Evolutionary conservation across 1,284 basidiomycete species (phyloP), one percentile per base, ranked within the genome.

Genomic region (Papiliotrema flavescens): DNA sequence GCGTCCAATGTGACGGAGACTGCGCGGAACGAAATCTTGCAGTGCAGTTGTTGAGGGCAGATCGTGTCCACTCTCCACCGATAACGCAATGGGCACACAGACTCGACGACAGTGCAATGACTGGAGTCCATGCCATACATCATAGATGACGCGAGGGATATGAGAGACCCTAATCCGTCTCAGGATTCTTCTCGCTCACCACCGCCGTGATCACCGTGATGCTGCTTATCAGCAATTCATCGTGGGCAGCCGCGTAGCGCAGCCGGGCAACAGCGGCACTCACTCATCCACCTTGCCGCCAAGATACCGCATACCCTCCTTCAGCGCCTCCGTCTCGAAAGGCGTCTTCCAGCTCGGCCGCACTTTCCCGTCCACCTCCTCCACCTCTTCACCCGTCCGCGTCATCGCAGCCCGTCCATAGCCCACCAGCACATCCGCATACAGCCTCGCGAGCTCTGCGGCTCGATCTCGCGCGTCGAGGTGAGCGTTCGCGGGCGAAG

Each of bases 201-300:
- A 73, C 68, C 24, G 67, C 71, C 7, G 70, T 69, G 39, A 75
- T 53, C 41, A 76, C 73, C 11, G 71, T 72, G 37, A 76, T 71
- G 52, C 73, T 75, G 42, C 11, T 19, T 13, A 39, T 52, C 50
- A 51, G 41, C 49, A 41, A 36, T 13, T 22, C 28, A 32, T 32
- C 5, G 20, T 14, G n/a, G n/a, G n/a, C n/a, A n/a, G n/a, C n/a
- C n/a, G n/a, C n/a, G n/a, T n/a, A n/a, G n/a, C n/a, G n/a, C n/a
- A n/a, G n/a, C n/a, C n/a, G n/a, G n/a, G n/a, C n/a, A n/a, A n/a
- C 15, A 23, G 15, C 9, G 4, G 2, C 5, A 73, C 75, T 66
- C 59, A 77, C 75, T 79, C 77, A 57, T 79, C 77, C n/a, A 77
- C 58, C 61, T 79, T 79, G 13, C 76, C 76, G 20, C 77, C 81